Evolutionary conservation across 139 green algal genomes (phyloP), one percentile per base, ranked within the genome.

Genomic region (Desmodesmus armatus): DNA sequence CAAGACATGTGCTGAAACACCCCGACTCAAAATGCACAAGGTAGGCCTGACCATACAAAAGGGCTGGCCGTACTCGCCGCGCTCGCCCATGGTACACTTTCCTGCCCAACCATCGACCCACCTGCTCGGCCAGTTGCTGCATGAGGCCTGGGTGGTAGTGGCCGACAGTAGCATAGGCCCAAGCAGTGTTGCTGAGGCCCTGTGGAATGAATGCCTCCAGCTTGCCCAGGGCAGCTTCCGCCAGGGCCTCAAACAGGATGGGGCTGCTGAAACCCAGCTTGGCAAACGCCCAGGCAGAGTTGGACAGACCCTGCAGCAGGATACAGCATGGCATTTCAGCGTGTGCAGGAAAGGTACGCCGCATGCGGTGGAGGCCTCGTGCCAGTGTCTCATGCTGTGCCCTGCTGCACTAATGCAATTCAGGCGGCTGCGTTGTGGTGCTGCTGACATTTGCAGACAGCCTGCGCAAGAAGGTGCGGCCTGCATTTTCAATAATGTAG

Each of bases 261-360:
- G 77, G 62, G 83, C 84, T 72, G 69, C 67, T 66, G 81, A 89
- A 77, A 27, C 85, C 82, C 35, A 93, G 84, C 58, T 80, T 80
- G 23, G 88, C 91, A 78, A 92, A 88, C 11, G 90, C 87, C 88
- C 84, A 92, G 0, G 84, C 78, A 40, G 72, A 63, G 78, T 85
- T 51, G 87, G 33, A 41, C 60, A 37, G n/a, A 23, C 5, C 53
- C 27, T n/a, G 53, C 47, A 58, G 47, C 47, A 35, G 33, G 19
- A 3, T n/a, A 35, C 31, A 66, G 23, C 7, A 33, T 35, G 23
- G 31, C 55, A 33, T 0, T 33, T 29, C 35, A 33, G n/a, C n/a
- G n/a, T n/a, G n/a, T n/a, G n/a, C n/a, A n/a, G n/a, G n/a, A n/a
- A n/a, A n/a, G n/a, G n/a, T n/a, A n/a, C n/a, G n/a, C n/a, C n/a